Conservation (phyloP, 2,329 filamentous ascomycete species). For the Cladosporium sp. region DNA sequence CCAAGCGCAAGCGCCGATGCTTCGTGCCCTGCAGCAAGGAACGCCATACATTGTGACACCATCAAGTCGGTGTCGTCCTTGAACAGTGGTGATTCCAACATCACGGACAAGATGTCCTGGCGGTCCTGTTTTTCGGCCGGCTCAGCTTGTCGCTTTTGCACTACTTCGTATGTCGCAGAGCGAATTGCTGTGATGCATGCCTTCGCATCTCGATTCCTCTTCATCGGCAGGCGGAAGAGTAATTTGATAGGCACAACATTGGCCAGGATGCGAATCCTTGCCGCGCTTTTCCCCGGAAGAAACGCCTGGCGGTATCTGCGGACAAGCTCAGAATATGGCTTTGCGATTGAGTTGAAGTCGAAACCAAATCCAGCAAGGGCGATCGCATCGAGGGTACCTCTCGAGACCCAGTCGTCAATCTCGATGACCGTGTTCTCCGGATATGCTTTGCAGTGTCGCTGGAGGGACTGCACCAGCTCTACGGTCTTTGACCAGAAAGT, state of each 20-base stretch:
- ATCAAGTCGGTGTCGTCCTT: constrained; percentile 46
- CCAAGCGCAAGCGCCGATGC: constrained; percentile 73
- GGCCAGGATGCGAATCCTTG: constrained; percentile 6
- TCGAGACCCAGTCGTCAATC: constrained; percentile 48
- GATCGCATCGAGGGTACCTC: constrained; percentile 60
- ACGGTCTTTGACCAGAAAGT: constrained; percentile 72
- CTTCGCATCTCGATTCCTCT: constrained; percentile 13
- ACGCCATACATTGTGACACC: constrained; percentile 56
- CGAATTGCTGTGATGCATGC: constrained; percentile 9
- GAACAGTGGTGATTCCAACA: constrained; percentile 55
- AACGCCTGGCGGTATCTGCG: constrained; percentile 45
- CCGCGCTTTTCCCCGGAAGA: constrained; percentile 3
- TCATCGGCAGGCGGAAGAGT: constrained; percentile 12
- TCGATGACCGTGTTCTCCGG: constrained; percentile 37
- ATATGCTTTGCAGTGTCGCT: not conserved
- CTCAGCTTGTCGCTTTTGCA: not conserved
- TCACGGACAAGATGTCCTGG: constrained; percentile 47
- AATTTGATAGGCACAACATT: constrained; percentile 5
- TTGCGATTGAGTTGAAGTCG: constrained; percentile 54
- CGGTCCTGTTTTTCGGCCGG: constrained; percentile 30
- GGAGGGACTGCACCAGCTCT: constrained; percentile 5
- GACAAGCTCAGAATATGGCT: constrained; percentile 32
- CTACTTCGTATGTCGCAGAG: not conserved
- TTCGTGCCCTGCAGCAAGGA: constrained; percentile 63
- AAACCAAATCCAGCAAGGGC: constrained; percentile 58